Evolutionary conservation across 345 rosid species (phyloP).

Genomic region (Euclidium syriacum): DNA sequence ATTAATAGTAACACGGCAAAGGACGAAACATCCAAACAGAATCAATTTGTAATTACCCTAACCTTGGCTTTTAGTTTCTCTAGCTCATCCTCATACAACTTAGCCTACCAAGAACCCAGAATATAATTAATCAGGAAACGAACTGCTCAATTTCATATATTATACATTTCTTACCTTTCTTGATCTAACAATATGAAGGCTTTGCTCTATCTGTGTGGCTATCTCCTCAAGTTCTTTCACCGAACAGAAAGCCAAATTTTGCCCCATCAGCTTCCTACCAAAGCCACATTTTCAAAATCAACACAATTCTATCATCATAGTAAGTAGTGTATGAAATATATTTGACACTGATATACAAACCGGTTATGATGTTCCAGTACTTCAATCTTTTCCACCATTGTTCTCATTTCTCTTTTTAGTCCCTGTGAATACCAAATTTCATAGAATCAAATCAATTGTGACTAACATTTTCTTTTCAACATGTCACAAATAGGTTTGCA

Average conservation of each 20-base stretch:
- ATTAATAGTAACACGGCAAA: background rate
- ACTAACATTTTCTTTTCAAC: background rate
- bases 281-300: background rate
- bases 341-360: constrained; percentile 27
- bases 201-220: constrained; percentile 39
- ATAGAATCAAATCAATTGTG: background rate
- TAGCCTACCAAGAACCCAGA: constrained; percentile 30
- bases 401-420: constrained; percentile 35
- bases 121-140: background rate
- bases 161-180: constrained; percentile 42
- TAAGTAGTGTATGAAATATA: background rate
- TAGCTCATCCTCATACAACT: constrained; percentile 40
- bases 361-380: constrained; percentile 42
- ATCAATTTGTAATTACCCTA: background rate
- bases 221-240: constrained; percentile 41
- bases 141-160: background rate
- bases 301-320: background rate
- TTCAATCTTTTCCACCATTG: constrained; percentile 48
- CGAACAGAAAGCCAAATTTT: constrained; percentile 39
- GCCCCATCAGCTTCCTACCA: constrained; percentile 55
- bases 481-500: background rate
- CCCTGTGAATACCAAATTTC: constrained; percentile 33
- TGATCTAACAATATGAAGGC: constrained; percentile 45
- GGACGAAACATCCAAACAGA: background rate
- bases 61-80: constrained; percentile 47